Evolutionary conservation across 1,284 basidiomycete genomes (phyloP), one percentile per base, ranked within the genome.

Genomic region (Sparassis latifolia): DNA sequence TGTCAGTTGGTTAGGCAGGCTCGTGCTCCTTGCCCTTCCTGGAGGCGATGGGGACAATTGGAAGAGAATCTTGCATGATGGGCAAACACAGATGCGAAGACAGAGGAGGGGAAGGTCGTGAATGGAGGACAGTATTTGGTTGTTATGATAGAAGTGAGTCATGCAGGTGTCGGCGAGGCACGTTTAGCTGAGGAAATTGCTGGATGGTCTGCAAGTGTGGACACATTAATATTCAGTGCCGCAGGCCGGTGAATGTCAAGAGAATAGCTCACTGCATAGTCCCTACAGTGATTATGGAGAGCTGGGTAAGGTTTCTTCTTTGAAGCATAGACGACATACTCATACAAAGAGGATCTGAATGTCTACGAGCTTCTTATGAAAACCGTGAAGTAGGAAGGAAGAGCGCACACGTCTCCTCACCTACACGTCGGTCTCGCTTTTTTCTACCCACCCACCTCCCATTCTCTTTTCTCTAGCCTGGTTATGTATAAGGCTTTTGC

Each of bases 1-100:
- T 64, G 66, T 89, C 84, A 0, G 82, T 83, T 2, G 73, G 64
- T 57, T 65, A 63, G 48, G 56, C 58, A 45, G 59, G 51, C 37
- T 75, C 71, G 40, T 66, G 69, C 53, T 72, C 69, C 57, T 68
- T 71, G 49, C 63, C 62, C 50, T 66, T 69, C 43, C 68, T 62
- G 31, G 64, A 60, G 42, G 55, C 41, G 10, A 51, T 47, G 10
- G 58, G 45, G 43, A 52, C 54, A 44, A 57, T 60, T 30, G 51
- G 49, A 30, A 58, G 40, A 1, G 58, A 54, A 40, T 65, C 63
- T 30, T 55, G 57, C 62, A 65, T 67, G 31, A 12, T 12, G 6
- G 46, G 44, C 33, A 29, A 30, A 10, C 40, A 40, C 28, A 10
- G 41, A 32, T 40, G 3, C 10, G 10, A 9, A 4, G 45, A 48